A percentile compares a stretch with the other conserved stretches of the same genome.
Evolutionary conservation across 2,329 filamentous ascomycete genomes (phyloP).

Genomic region (Microdochium nivale): DNA sequence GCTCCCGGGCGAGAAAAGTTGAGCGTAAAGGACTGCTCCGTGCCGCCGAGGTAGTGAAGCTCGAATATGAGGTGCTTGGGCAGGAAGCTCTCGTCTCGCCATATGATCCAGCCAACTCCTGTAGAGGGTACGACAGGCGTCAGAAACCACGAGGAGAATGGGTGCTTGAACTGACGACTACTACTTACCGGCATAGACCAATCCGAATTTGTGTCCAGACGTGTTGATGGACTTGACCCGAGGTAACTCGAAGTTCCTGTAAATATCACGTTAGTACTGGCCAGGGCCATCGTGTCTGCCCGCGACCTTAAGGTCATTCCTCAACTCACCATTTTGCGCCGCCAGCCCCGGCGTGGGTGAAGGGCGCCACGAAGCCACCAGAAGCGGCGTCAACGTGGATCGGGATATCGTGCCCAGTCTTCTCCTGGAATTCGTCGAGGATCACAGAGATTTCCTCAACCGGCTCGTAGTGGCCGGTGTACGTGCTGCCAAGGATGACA

Average conservation of each 20-base stretch:
- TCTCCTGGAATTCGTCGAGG: slow-evolving; percentile 51
- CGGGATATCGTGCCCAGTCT: slow-evolving; percentile 55
- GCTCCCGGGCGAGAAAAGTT: slow-evolving; percentile 66
- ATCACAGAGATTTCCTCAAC: slow-evolving; percentile 60
- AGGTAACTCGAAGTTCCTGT: slow-evolving; percentile 49
- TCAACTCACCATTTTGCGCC: slow-evolving; percentile 45
- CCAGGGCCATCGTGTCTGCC: neutral
- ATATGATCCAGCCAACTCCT: slow-evolving; percentile 63
- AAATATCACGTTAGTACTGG: neutral
- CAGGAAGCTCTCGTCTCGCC: slow-evolving; percentile 55
- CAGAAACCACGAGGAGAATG: neutral
- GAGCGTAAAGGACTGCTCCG: slow-evolving; percentile 60
- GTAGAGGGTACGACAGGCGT: slow-evolving; percentile 38
- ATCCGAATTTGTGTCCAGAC: slow-evolving; percentile 48
- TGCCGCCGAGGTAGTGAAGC: slow-evolving; percentile 62
- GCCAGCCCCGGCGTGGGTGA: slow-evolving; percentile 44
- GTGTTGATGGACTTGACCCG: slow-evolving; percentile 59
- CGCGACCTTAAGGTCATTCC: neutral
- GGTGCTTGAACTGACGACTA: neutral
- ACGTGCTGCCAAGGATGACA: slow-evolving; percentile 63
- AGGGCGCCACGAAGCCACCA: slow-evolving; percentile 54
- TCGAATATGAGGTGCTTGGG: slow-evolving; percentile 64
- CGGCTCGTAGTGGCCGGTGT: slow-evolving; percentile 66
- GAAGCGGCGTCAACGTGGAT: slow-evolving; percentile 59
- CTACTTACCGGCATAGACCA: slow-evolving; percentile 39